phyloP scores from a whole-genome alignment of 352 stramenopile genomes.

The Globisporangium uncinulatum region DNA sequence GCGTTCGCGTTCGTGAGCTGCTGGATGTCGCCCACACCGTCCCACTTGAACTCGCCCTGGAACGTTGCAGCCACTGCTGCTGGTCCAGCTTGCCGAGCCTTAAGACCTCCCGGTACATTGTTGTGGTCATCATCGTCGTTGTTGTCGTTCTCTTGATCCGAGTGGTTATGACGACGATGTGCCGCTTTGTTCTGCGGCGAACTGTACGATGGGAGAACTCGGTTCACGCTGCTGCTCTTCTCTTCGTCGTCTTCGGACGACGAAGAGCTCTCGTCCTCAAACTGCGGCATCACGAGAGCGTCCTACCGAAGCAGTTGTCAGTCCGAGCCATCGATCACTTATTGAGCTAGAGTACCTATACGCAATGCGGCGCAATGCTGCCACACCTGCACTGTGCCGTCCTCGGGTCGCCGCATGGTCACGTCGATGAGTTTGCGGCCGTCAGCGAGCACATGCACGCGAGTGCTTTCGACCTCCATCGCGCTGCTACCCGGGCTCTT shows the following conservation, averaged over 20 bases:
- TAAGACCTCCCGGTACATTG: not conserved
- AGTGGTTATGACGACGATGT: constrained; percentile 6
- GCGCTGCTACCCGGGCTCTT: not conserved
- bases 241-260: constrained; percentile 27
- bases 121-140: constrained; percentile 20
- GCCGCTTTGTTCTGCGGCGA: constrained; percentile 3
- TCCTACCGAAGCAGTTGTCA: constrained; percentile 9
- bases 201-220: not conserved
- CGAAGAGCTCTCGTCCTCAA: constrained; percentile 58
- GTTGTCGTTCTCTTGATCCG: constrained; percentile 9
- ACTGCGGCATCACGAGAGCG: constrained; percentile 52
- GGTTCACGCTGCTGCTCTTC: not conserved
- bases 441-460: constrained; percentile 26
- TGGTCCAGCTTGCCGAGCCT: not conserved
- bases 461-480: constrained; percentile 54
- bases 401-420: constrained; percentile 26
- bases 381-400: constrained; percentile 1
- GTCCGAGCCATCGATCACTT: not conserved
- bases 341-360: too few species aligned
- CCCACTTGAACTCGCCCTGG: constrained; percentile 38
- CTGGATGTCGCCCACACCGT: constrained; percentile 45
- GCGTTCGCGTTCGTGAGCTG: constrained; percentile 57
- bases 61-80: constrained; percentile 3
- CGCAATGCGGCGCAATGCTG: too few species aligned
- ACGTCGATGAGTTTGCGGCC: constrained; percentile 56